Base-by-base conservation (phyloP, 1,284 basidiomycete genomes). In the Rhodotorula sp. region DNA sequence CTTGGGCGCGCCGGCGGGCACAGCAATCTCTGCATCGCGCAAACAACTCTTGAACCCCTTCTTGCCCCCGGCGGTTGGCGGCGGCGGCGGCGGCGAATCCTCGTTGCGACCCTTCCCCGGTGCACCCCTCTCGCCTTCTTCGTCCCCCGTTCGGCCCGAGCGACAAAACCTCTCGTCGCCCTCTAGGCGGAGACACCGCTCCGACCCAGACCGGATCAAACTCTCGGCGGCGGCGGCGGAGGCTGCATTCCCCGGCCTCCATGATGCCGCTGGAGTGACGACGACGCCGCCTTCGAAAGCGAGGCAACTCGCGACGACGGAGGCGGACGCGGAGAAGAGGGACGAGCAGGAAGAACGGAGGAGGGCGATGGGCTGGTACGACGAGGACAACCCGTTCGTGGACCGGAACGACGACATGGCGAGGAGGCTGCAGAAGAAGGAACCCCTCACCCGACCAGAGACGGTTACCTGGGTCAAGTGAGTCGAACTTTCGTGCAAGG, bases 401-500 rank as follows among this genome's bases (percentile, higher is more conserved):
- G 72, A 73, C 23, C 29, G 61, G 23, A 58, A 66, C 34, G 67
- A 68, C 51, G 48, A 52, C n/a, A 67, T 68, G 68, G 66, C 69
- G 43, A 57, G 60, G 14, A 8, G 65, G 52, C 16, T 59, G 23
- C 58, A 57, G 61, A 31, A 65, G 7, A 60, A 52, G 47, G n/a
- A 62, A 31, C 64, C 67, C 46, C 12, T 54, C 16, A 59, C 63
- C 48, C 51, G 68, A 47, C 72, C 72, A 10, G 66, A 73, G 18
- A 70, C 66, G 21, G 51, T 73, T 20, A 73, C 72, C 16, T 65
- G 65, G 51, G 72, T 73, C 68, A 70, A 70, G 72, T 73, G 48
- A 29, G 29, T 29, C 29, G 29, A 29, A 29, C 29, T 29, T 29
- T 29, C 29, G 29, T 29, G 29, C 29, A 29, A 29, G 29, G 29